Conservation (phyloP, 306 rosid genomes). For the Senna siamea region DNA sequence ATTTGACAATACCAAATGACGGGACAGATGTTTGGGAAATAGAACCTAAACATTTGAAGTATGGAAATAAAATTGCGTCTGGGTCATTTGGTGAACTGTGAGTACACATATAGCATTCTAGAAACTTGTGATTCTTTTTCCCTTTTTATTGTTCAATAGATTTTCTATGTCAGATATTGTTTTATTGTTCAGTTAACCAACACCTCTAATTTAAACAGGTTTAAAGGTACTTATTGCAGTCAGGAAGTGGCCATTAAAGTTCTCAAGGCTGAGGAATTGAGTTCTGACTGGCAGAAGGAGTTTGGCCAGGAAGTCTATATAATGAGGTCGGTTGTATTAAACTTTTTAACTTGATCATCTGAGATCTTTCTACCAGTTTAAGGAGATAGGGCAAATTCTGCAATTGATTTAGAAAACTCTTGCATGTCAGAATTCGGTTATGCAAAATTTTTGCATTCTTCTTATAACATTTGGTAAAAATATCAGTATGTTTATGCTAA, state of each 20-base stretch:
- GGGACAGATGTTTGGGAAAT: conserved; percentile 98
- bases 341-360: conserved; percentile 16
- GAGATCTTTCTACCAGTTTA: conserved; percentile 27
- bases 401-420: neutral
- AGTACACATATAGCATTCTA: conserved; percentile 43
- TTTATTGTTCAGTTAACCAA: conserved; percentile 28
- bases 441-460: conserved; percentile 16
- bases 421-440: conserved; percentile 3
- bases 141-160: conserved; percentile 9
- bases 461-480: conserved; percentile 7
- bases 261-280: conserved; percentile 85
- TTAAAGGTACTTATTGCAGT: conserved; percentile 88
- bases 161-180: conserved; percentile 14
- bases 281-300: conserved; percentile 83
- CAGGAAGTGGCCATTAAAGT: conserved; percentile 98
- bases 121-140: conserved; percentile 15
- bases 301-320: conserved; percentile 95
- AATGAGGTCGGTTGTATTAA: conserved; percentile 68
- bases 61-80: conserved; percentile 82
- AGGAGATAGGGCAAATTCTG: conserved; percentile 10
- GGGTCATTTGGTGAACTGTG: conserved; percentile 96
- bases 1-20: conserved; percentile 79
- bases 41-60: conserved; percentile 75
- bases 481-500: neutral
- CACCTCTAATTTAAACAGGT: conserved; percentile 53